phyloP scores from a whole-genome alignment of 2,329 filamentous ascomycete genomes.

The Paramyrothecium roridum region DNA sequence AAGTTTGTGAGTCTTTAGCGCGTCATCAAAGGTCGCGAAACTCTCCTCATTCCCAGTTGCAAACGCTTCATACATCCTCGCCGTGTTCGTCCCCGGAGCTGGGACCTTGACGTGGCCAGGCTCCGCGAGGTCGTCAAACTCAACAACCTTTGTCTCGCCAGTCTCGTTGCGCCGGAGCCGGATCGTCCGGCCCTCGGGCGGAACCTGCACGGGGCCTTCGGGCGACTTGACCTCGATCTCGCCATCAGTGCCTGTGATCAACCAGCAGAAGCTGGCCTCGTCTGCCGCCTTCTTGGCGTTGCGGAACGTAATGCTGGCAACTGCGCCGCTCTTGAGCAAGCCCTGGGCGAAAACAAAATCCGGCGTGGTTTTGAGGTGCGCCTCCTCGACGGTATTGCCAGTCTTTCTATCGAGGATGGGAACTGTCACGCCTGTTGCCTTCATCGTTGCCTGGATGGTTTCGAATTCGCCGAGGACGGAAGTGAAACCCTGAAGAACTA shows the following conservation, averaged over 20 bases:
- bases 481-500: constrained; percentile 7
- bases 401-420: not conserved
- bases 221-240: constrained; percentile 3
- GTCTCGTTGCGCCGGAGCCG: not conserved
- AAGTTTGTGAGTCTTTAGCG: not conserved
- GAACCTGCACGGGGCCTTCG: not conserved
- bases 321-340: constrained; percentile 3
- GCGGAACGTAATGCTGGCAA: constrained; percentile 2
- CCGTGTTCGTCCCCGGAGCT: not conserved
- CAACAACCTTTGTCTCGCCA: not conserved
- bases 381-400: not conserved
- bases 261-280: constrained; percentile 6
- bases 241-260: constrained; percentile 8
- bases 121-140: not conserved
- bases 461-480: constrained; percentile 6
- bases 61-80: not conserved
- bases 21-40: not conserved
- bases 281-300: constrained; percentile 4
- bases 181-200: not conserved
- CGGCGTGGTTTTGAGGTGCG: constrained; percentile 2
- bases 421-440: not conserved
- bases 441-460: constrained; percentile 5
- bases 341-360: constrained; percentile 8
- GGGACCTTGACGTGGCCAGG: not conserved
- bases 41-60: not conserved